Evolutionary conservation across 2,329 filamentous ascomycete species (phyloP), one percentile per base, ranked within the genome.

Genomic region (Colletotrichum euphorbiae): DNA sequence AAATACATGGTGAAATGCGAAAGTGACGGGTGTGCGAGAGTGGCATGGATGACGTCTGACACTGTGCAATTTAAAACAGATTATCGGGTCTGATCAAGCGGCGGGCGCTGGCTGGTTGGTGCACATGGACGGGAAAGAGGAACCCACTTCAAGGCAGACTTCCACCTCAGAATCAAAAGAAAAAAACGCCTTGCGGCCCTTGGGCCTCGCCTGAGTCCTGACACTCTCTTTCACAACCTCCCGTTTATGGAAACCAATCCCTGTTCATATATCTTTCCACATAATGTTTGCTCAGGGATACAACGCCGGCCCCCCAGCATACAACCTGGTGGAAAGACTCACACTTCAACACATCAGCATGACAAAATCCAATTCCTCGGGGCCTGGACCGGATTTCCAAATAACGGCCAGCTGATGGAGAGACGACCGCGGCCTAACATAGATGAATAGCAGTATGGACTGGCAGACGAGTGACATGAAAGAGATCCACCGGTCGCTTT

Each of bases 91-190:
- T 38, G 48, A 45, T 64, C 45, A 33, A 56, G 59, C 63, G 42
- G 19, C 24, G 24, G 38, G 43, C 28, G 15, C 31, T 21, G 28
- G n/a, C 42, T 62, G 63, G 43, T 42, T 40, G 58, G 58, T 42
- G 21, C 46, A 28, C 31, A n/a, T 38, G 50, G 51, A 54, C 54
- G 28, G 45, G 64, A 63, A 64, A 54, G 60, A 56, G 38, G 46
- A 68, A 54, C 38, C 65, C 65, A 42, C 65, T 40, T 9, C 54
- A 65, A 68, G 65, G 65, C 65, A 64, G 65, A 68, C 28, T 68
- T 17, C 28, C 28, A 17, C 12, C 36, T 51, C 31, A 68, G 52
- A 51, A 64, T 54, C 43, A 8, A 28, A 54, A 33, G 17, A 56
- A 56, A 62, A 62, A 43, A 68, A 65, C 60, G 64, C 64, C 64